Evolutionary conservation across 805 yeast species (phyloP).

Genomic region (Schizosaccharomyces cryophilus): DNA sequence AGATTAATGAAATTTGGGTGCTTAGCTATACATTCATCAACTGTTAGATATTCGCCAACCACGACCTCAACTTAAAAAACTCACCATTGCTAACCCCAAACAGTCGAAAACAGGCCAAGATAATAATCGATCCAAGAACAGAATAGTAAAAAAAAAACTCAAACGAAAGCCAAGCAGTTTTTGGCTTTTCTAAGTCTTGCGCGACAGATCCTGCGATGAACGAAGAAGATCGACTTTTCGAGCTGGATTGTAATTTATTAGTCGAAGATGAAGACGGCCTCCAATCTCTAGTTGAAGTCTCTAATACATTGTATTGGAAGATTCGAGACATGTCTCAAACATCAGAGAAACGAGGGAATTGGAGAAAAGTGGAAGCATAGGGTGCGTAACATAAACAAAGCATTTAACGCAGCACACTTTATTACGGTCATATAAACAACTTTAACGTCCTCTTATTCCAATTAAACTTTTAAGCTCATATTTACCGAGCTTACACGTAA

Average conservation of each 20-base stretch:
- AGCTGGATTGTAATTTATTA: not conserved
- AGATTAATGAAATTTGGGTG: conserved; percentile 50
- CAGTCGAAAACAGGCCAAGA: not conserved
- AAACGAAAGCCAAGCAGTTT: not conserved
- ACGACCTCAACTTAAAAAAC: not conserved
- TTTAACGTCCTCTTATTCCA: no score
- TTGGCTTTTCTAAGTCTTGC: not conserved
- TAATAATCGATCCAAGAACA: not conserved
- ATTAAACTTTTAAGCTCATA: no score
- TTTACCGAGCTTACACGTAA: no score
- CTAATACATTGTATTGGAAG: no score
- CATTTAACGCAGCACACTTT: no score
- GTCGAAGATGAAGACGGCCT: no score
- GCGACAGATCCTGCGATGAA: not conserved
- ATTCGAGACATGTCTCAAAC: no score
- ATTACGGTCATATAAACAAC: no score
- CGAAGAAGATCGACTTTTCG: not conserved
- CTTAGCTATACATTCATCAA: conserved; percentile 18
- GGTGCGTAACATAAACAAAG: no score
- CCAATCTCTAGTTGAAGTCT: no score
- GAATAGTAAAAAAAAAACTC: not conserved
- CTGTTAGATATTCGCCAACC: not conserved
- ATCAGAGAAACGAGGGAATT: no score
- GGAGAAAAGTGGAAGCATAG: no score
- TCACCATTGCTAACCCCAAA: not conserved